Percentiles rank a stretch among this genome's conserved stretches.
Evolutionary conservation across 116 monocot species (phyloP).

Genomic region (Cymodocea nodosa): DNA sequence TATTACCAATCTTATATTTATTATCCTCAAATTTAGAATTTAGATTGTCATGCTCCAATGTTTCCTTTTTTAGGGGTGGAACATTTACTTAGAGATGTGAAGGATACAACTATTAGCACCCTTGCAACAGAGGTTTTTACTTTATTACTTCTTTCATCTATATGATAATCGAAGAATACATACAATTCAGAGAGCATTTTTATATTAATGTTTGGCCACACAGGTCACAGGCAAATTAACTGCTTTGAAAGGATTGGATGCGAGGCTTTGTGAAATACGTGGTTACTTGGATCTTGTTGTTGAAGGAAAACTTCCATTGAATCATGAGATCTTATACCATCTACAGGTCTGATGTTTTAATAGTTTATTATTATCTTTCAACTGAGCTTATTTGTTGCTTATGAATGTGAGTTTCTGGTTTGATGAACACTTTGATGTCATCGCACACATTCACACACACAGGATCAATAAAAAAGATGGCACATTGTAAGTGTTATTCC

Average conservation of each 20-base stretch:
- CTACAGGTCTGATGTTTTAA: slow-evolving; percentile 46
- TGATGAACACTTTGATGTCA: too few relatives aligned
- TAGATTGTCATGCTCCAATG: too few relatives aligned
- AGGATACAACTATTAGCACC: slow-evolving; percentile 94
- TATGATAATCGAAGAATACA: too few relatives aligned
- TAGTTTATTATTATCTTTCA: too few relatives aligned
- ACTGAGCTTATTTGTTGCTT: too few relatives aligned
- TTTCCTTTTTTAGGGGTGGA: slow-evolving; percentile 54
- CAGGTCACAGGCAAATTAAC: slow-evolving; percentile 84
- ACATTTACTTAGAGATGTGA: slow-evolving; percentile 91
- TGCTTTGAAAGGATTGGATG: slow-evolving; percentile 94
- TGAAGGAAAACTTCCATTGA: slow-evolving; percentile 87
- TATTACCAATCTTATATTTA: not conserved
- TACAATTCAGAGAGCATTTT: not conserved
- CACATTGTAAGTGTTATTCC: too few relatives aligned
- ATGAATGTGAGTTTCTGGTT: too few relatives aligned
- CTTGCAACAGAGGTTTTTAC: slow-evolving; percentile 79
- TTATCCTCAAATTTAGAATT: not conserved
- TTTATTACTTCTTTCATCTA: not conserved
- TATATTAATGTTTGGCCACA: not conserved
- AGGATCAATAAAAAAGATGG: too few relatives aligned
- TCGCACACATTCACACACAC: too few relatives aligned
- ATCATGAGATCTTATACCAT: slow-evolving; percentile 95
- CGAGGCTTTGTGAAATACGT: slow-evolving; percentile 74
- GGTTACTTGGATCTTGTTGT: slow-evolving; percentile 79